Evolutionary conservation across 164 flowering plant species (phyloP).

Genomic region (Vitis labrusca): DNA sequence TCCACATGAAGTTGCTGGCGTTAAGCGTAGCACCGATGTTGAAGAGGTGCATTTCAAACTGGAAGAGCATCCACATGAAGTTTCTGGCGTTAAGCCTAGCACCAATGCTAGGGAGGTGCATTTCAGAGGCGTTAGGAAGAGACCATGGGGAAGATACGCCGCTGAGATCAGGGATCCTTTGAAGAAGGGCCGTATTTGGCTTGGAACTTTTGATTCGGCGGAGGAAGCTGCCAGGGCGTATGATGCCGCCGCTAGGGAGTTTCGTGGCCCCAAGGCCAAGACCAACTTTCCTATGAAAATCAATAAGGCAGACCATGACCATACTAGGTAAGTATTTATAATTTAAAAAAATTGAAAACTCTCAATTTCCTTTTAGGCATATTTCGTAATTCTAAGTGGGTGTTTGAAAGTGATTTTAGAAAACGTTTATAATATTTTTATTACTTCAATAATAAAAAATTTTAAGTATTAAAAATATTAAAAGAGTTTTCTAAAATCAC

Average conservation of each 20-base stretch:
- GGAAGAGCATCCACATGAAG: neutral
- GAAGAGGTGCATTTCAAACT: no score
- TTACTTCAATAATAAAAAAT: no score
- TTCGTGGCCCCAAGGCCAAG: conserved; percentile 34
- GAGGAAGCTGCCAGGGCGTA: conserved; percentile 53
- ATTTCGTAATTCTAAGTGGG: no score
- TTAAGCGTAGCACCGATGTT: neutral
- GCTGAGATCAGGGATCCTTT: conserved; percentile 59
- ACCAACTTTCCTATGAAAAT: conserved; percentile 37
- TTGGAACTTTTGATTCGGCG: conserved; percentile 56
- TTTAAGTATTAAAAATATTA: no score
- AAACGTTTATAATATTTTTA: no score
- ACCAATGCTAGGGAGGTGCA: neutral
- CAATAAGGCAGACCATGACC: no score
- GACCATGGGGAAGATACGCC: conserved; percentile 14
- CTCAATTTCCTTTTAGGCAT: no score
- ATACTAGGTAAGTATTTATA: no score
- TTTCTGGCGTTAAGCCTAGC: conserved; percentile 7
- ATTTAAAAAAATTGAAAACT: no score
- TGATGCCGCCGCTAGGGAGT: neutral
- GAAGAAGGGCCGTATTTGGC: conserved; percentile 51
- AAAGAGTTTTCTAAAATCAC: no score
- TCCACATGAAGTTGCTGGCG: conserved; percentile 7
- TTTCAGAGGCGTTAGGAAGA: no score
- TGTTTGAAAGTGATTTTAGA: no score